Evolutionary conservation across 495 filamentous ascomycete species (phyloP).

Genomic region (Choiromyces venosus): DNA sequence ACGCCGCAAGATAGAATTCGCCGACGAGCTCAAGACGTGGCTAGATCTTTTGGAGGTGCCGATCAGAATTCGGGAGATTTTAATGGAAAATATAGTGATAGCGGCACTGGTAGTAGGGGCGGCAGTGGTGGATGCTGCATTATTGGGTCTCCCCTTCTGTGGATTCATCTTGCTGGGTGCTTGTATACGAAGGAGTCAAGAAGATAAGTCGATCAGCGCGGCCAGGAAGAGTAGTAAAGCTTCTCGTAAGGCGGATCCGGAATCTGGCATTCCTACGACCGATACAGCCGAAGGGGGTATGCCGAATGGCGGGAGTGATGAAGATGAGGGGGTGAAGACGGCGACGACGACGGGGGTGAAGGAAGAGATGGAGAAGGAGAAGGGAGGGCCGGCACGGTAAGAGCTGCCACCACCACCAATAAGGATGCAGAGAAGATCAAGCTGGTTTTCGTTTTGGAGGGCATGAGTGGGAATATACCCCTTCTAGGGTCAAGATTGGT

Average conservation of each 20-base stretch:
- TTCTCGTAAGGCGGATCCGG: neutral
- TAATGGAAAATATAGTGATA: neutral
- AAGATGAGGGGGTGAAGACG: neutral
- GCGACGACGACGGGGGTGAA: neutral
- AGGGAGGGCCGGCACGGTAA: neutral
- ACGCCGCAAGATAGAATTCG: neutral
- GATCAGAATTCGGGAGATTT: neutral
- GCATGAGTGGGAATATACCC: neutral
- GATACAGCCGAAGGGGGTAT: neutral
- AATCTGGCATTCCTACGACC: neutral
- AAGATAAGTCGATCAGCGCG: neutral
- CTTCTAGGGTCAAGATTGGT: neutral
- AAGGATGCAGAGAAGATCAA: neutral
- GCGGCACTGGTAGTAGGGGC: neutral
- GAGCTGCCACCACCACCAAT: neutral
- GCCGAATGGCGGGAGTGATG: neutral
- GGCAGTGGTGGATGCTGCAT: neutral
- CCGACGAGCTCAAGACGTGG: neutral
- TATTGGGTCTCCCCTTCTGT: neutral
- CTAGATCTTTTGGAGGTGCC: neutral
- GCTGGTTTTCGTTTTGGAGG: neutral
- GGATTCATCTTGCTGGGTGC: neutral
- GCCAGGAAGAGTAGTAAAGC: neutral
- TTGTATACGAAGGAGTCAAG: neutral
- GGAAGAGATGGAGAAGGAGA: neutral